Percentiles rank a stretch among this genome's conserved stretches.
Conservation (phyloP, 1,284 basidiomycete genomes). For the Apiotrichum montevideense region DNA sequence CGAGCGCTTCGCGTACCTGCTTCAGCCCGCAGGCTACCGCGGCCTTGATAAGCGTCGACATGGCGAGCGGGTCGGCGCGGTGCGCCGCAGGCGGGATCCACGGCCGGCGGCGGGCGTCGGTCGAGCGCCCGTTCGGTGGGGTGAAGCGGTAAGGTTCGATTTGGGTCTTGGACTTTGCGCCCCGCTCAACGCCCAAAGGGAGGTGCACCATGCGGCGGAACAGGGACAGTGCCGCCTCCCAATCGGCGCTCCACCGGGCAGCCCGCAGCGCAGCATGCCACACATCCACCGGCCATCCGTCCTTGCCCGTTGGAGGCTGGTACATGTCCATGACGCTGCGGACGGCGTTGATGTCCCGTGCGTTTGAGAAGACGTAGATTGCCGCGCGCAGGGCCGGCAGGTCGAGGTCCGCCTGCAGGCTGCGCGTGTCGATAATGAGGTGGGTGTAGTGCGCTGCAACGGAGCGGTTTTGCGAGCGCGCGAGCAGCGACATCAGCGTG, state of each 20-base stretch:
- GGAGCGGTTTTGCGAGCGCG: constrained; percentile 5
- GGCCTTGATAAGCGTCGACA: constrained; percentile 26
- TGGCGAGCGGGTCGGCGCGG: constrained; percentile 15
- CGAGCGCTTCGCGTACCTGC: constrained; percentile 19
- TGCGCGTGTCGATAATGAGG: constrained; percentile 15
- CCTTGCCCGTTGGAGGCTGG: constrained; percentile 18
- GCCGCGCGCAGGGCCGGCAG: constrained; percentile 11
- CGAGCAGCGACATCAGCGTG: constrained; percentile 18
- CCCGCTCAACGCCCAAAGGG: constrained; percentile 15
- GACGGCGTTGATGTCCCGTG: constrained; percentile 18
- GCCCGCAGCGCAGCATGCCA: constrained; percentile 25
- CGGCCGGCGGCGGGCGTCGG: constrained; percentile 14
- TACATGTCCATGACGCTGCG: constrained; percentile 22
- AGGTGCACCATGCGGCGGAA: constrained; percentile 29
- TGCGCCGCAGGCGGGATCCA: constrained; percentile 14
- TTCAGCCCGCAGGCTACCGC: constrained; percentile 18
- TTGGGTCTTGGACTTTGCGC: neutral
- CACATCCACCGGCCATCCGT: constrained; percentile 25
- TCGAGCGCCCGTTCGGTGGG: constrained; percentile 16
- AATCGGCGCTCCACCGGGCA: constrained; percentile 33
- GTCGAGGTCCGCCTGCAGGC: constrained; percentile 10
- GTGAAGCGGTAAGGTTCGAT: constrained; percentile 8
- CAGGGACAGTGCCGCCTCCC: constrained; percentile 23
- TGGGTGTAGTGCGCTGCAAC: constrained; percentile 19
- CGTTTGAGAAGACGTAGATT: constrained; percentile 10